These are phyloP conservation scores for Pseudofabraea citricarpa DNA, from an alignment of 2,329 filamentous ascomycete genomes.

Conservation along the genomic window DNA sequence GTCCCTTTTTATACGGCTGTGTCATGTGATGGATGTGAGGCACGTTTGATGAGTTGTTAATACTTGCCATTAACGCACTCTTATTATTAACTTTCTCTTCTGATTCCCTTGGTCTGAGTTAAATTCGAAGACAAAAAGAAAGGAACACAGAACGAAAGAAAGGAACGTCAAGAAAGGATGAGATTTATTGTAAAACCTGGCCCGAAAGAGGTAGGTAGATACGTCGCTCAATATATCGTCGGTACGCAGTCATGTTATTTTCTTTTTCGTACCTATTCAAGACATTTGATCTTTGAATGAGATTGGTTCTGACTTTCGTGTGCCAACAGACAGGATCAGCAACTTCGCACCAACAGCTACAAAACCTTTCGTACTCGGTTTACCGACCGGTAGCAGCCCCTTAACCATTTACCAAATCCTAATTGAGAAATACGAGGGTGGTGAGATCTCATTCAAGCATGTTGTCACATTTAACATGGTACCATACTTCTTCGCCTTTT, in stretches of 20 bases:
- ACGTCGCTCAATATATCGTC: constrained; percentile 79
- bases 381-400: constrained; percentile 77
- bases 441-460: constrained; percentile 72
- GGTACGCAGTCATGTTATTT: constrained; percentile 44
- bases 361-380: constrained; percentile 72
- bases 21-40: too few species aligned
- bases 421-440: constrained; percentile 62
- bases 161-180: constrained; percentile 50
- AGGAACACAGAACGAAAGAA: too few species aligned
- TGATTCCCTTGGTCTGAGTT: too few species aligned
- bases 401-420: constrained; percentile 70
- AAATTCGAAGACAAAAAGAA: too few species aligned
- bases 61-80: too few species aligned
- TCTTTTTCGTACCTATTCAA: too few species aligned
- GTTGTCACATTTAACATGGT: constrained; percentile 79
- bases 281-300: neutral
- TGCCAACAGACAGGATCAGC: constrained; percentile 61
- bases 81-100: too few species aligned
- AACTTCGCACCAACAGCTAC: constrained; percentile 64
- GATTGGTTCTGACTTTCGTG: neutral
- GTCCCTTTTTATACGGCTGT: too few species aligned
- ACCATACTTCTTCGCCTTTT: neutral
- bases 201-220: constrained; percentile 61
- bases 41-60: too few species aligned
- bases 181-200: constrained; percentile 80